Base-by-base conservation (phyloP, 805 yeast genomes). In the Teunomyces aglyptinius region DNA sequence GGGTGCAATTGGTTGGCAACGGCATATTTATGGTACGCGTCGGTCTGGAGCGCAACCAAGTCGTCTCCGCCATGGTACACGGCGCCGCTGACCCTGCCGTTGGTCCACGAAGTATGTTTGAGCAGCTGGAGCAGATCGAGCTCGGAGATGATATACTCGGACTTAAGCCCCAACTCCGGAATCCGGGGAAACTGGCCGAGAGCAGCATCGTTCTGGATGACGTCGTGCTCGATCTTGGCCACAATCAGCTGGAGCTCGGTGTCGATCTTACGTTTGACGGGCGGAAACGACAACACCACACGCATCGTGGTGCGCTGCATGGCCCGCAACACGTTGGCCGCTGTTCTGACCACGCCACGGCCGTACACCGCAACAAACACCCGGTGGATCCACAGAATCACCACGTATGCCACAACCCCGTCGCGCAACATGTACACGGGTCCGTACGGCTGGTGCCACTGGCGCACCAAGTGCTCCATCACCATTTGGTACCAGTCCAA, bases 1-100 rank as follows among this genome's bases (percentile, higher is more conserved):
- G 99, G 99, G 63, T 92, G 99, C 43, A 92, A 73, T 67, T 94
- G 99, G 67, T 94, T 92, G 2, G 97, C 89, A 19, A 91, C 90
- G 5, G 94, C 81, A 64, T 80, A 91, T 58, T 78, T 77, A 44
- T 81, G 78, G 63, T 81, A 91, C 0, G 96, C 94, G 46, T 77
- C 66, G 6, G 94, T 70, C 66, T 94, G 98, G 31, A 94, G 70
- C 32, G 76, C 70, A 32, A 86, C 73, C 45, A 92, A 67, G 27
- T 86, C 88, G n/a, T 76, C 71, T 11, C 97, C 97, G 26, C 98
- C 97, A 58, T 94, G 98, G 59, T 92, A 92, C 8, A 92, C 97
- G 0, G 97, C 98, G 5, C 99, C 99, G 13, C 96, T 86, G 3
- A 92, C 86, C 54, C 82, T 77, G 4, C 99, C 99, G 35, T 75